Conservation (phyloP, 257 asterid species). For the Fraxinus excelsior region DNA sequence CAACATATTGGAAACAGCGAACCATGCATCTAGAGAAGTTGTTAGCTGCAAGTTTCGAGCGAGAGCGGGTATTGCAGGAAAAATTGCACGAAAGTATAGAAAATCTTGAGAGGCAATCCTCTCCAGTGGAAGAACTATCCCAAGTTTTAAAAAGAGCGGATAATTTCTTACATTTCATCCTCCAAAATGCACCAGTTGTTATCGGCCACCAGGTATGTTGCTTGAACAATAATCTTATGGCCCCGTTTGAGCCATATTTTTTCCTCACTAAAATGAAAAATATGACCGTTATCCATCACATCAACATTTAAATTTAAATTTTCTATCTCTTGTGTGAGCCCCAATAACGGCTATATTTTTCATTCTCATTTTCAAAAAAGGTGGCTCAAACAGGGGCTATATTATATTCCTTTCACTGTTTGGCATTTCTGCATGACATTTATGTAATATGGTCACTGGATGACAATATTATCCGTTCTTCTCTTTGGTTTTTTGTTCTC, state of each 20-base stretch:
- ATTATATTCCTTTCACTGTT: not conserved
- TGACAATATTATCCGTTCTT: not conserved
- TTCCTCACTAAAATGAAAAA: too few species aligned
- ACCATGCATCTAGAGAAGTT: slow-evolving; percentile 68
- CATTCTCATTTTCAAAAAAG: too few species aligned
- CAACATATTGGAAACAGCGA: slow-evolving; percentile 69
- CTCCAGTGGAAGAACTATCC: slow-evolving; percentile 85
- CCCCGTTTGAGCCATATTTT: too few species aligned
- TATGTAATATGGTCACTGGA: not conserved
- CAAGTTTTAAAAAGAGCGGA: slow-evolving; percentile 81
- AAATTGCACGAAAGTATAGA: slow-evolving; percentile 86
- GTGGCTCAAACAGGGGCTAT: too few species aligned
- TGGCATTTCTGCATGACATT: not conserved
- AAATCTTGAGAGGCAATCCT: slow-evolving; percentile 70
- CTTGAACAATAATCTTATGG: not conserved
- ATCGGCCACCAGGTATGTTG: slow-evolving; percentile 81
- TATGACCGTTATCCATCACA: too few species aligned
- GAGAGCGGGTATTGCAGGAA: slow-evolving; percentile 61
- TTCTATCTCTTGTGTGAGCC: too few species aligned
- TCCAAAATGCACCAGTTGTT: slow-evolving; percentile 92
- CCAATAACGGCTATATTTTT: too few species aligned
- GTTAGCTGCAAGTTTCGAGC: slow-evolving; percentile 54
- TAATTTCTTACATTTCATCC: slow-evolving; percentile 83
- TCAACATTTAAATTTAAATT: too few species aligned
- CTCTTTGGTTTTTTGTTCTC: not conserved